Base-by-base conservation (phyloP, 2,329 filamentous ascomycete genomes). In the Bipolaris zeicola region DNA sequence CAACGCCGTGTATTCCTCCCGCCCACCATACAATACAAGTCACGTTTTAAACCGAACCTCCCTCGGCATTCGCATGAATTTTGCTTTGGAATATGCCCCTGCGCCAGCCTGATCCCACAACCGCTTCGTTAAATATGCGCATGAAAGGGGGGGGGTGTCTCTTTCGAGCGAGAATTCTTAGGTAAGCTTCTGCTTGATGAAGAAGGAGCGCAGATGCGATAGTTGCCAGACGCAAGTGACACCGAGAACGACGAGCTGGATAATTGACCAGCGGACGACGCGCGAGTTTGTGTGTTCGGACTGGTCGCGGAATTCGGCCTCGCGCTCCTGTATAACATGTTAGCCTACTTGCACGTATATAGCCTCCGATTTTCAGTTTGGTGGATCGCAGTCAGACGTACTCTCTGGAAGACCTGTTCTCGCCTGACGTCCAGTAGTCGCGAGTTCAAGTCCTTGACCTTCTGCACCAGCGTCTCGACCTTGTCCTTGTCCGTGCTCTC, bases 151-250 rank as follows among this genome's bases (percentile, higher is more conserved):
- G 26, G 18, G 34, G 13, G 34, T 28, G 22, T 37, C 8, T 26
- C 20, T 26, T 18, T 18, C 14, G 22, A 33, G 28, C 10, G 10
- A 41, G 14, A 13, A 13, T 50, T 48, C 79, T 86, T 86, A 99
- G 58, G 95, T 98, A 76, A 99, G 87, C 85, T 99, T 99, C 83
- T 98, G 94, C 85, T 99, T 99, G 83, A 99, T 99, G 82, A 99
- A 99, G 85, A 99, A 99, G 44, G 91, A 90, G 67, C 95, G 86
- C 69, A 99, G 85, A 79, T 99, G 94, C 51, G 92, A 96, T 44
- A 99, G 83, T 79, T 99, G 95, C 95, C 95, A 99, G 60, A 92
- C 91, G 80, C 95, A 99, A 33, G 95, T 96, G 53, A 89, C 83
- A 52, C 88, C 91, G 51, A 99, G 83, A 36, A 98, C 87, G 50